Evolutionary conservation across 2,329 filamentous ascomycete genomes (phyloP).

Genomic region (Calonectria honghensis): DNA sequence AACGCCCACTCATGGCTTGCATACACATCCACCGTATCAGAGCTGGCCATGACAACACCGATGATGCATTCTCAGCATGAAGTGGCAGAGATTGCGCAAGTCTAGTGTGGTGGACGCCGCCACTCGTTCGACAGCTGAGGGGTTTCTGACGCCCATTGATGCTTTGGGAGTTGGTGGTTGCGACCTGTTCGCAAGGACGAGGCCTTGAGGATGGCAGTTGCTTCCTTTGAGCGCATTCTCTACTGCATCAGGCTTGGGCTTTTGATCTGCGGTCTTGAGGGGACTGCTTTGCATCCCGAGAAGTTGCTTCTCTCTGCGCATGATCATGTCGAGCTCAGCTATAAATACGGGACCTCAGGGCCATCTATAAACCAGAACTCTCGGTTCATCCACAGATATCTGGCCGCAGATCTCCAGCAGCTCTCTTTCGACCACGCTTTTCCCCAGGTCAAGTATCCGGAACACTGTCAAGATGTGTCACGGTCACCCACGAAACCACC

Average conservation of each 20-base stretch:
- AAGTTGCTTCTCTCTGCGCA: neutral
- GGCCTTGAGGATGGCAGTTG: conserved; percentile 71
- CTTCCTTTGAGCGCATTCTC: conserved; percentile 79
- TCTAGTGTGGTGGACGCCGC: conserved; percentile 16
- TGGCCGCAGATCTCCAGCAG: conserved; percentile 71
- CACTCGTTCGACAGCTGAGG: conserved; percentile 36
- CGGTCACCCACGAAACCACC: conserved; percentile 71
- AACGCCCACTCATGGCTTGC: conserved; percentile 20
- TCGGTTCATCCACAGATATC: conserved; percentile 65
- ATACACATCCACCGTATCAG: conserved; percentile 39
- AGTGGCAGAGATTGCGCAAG: conserved; percentile 18
- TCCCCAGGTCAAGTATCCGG: neutral
- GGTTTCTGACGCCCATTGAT: conserved; percentile 45
- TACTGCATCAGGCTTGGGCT: conserved; percentile 69
- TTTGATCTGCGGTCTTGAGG: conserved; percentile 43
- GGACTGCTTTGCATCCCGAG: conserved; percentile 29
- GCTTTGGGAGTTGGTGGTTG: conserved; percentile 36
- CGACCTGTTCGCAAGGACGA: conserved; percentile 73
- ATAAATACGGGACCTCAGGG: conserved; percentile 27
- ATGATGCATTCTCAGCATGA: conserved; percentile 46
- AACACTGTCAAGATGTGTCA: conserved; percentile 67
- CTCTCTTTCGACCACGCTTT: conserved; percentile 55
- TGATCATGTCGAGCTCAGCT: conserved; percentile 6
- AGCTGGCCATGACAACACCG: conserved; percentile 39
- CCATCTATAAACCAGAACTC: conserved; percentile 13